These are phyloP conservation scores for Penicillium sp. DNA, from an alignment of 2,329 filamentous ascomycete genomes.

Conservation along the genomic window DNA sequence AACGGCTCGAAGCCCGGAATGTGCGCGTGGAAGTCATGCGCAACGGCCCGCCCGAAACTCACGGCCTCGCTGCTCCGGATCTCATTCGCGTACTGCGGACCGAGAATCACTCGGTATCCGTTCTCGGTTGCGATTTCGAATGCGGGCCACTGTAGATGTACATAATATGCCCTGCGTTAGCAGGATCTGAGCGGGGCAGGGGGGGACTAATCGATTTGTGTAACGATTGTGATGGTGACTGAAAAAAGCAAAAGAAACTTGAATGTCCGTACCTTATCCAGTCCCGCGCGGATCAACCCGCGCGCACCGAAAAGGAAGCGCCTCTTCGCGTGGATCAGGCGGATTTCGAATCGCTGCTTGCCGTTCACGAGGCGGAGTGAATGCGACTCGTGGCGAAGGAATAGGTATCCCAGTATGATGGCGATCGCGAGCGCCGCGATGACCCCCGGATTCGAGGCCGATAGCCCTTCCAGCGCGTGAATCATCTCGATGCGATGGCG, in stretches of 20 bases:
- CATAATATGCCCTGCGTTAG: background rate
- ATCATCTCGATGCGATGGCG: background rate
- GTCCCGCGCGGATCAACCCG: background rate
- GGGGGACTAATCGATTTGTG: too few relatives aligned
- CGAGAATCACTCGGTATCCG: conserved; percentile 27
- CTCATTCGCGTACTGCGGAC: conserved; percentile 28
- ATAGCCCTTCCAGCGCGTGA: background rate
- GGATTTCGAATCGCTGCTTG: background rate
- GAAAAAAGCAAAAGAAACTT: background rate
- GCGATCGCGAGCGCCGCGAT: background rate
- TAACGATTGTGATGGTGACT: too few relatives aligned
- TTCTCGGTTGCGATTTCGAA: conserved; percentile 21
- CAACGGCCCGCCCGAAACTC: conserved; percentile 23
- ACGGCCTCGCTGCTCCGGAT: conserved; percentile 27
- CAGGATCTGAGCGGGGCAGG: background rate
- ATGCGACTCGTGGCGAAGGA: background rate
- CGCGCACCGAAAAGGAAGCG: background rate
- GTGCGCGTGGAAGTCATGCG: conserved; percentile 24
- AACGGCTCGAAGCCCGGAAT: conserved; percentile 29
- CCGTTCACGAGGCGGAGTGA: conserved; percentile 6
- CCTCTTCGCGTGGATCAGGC: background rate
- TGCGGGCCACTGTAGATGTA: background rate
- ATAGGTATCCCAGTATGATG: background rate
- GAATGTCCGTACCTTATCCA: background rate
- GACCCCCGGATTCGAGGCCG: background rate